Evolutionary conservation across 2,329 filamentous ascomycete species (phyloP).

Genomic region (Calonectria honghensis): DNA sequence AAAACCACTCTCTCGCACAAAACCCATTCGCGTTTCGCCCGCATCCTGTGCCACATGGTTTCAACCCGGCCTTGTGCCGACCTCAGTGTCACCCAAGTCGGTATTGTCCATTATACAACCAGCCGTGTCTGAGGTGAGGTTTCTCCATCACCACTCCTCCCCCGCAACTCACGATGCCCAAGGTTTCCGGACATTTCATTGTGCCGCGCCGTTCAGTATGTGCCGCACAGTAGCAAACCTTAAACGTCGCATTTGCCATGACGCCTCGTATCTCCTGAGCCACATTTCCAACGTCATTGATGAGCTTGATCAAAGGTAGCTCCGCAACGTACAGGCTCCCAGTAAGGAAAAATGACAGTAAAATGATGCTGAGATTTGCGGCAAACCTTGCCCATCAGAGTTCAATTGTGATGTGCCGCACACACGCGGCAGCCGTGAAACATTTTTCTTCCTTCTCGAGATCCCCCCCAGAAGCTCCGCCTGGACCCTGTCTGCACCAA

Average conservation of each 20-base stretch:
- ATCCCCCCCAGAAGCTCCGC: slow-evolving; percentile 16
- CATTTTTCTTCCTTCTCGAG: slow-evolving; percentile 9
- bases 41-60: slow-evolving; percentile 67
- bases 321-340: neutral
- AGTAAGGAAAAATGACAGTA: slow-evolving; percentile 4
- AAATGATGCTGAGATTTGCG: slow-evolving; percentile 13
- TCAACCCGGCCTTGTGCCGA: slow-evolving; percentile 63
- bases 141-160: slow-evolving; percentile 35
- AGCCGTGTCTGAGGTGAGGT: slow-evolving; percentile 33
- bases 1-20: slow-evolving; percentile 40
- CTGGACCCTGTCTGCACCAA: slow-evolving; percentile 15
- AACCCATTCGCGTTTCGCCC: slow-evolving; percentile 35
- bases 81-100: neutral
- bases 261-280: slow-evolving; percentile 38
- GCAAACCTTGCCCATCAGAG: slow-evolving; percentile 6
- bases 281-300: slow-evolving; percentile 34
- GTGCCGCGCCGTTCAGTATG: slow-evolving; percentile 26
- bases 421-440: slow-evolving; percentile 22
- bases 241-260: slow-evolving; percentile 35
- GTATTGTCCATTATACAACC: slow-evolving; percentile 28
- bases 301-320: slow-evolving; percentile 8
- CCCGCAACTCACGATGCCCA: slow-evolving; percentile 33
- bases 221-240: slow-evolving; percentile 38
- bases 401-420: slow-evolving; percentile 26
- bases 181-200: slow-evolving; percentile 36